Evolutionary conservation across 75 land plant species (phyloP), one percentile per base, ranked within the genome.

Genomic region (Ceratopteris richardii): DNA sequence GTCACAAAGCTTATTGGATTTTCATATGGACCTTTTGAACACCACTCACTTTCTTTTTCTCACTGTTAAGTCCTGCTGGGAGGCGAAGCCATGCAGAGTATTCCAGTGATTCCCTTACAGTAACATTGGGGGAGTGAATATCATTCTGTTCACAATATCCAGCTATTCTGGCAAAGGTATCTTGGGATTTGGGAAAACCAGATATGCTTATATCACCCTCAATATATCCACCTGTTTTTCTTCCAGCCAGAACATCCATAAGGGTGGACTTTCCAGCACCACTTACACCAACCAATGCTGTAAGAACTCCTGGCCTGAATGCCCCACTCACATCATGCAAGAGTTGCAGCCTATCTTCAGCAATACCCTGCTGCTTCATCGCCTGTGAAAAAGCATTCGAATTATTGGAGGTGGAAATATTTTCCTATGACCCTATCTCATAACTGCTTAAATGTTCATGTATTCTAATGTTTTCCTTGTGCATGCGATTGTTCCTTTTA

Each of bases 81-180:
- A 77, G 53, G 12, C 80, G 77, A 24, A 73, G 64, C 80, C 80
- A 77, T 21, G 77, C 80, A 51, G 77, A 73, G 57, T 58, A 73
- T 9, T 59, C 29, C 29, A 77, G 77, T 13, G 80, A 77, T 54
- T 77, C 80, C 36, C 64, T 60, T 13, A 77, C 80, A 29, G 80
- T 77, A 2, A 77, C 61, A 60, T 77, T 66, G 25, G 80, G 80
- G 47, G 80, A 77, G 31, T 77, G 80, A n/a, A 77, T 68, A 29
- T 77, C 80, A 61, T 67, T 77, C 39, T 73, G 80, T 37, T 77
- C 80, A 51, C 80, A 77, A 23, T 77, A 77, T n/a, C 77, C 80
- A 2, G 80, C 67, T 17, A 77, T 61, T 0, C 77, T 53, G 40
- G 80, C 72, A 60, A 77, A 77, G 0, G 80, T 77, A 44, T 77